Evolutionary conservation across 1,284 basidiomycete species (phyloP).

Genomic region (Psilocybe mexicana): DNA sequence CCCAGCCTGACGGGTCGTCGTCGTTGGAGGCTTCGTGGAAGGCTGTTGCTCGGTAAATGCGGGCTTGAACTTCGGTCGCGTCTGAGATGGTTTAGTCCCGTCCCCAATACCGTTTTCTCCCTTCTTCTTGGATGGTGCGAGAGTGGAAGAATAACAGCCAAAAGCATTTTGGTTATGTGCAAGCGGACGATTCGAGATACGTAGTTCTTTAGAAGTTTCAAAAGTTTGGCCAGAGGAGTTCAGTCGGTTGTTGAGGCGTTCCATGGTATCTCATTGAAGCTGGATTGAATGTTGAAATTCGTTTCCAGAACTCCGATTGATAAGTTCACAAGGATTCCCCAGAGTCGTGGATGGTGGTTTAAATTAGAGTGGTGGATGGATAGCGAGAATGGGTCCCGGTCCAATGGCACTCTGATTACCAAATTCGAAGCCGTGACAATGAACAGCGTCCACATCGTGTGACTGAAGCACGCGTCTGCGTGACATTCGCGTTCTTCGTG

Average conservation of each 20-base stretch:
- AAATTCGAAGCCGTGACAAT: neutral
- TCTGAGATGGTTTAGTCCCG: neutral
- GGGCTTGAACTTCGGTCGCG: neutral
- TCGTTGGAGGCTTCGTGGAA: neutral
- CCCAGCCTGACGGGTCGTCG: neutral
- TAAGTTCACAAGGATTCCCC: too few relatives aligned
- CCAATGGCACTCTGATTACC: neutral
- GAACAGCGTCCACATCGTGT: slow-evolving; percentile 4
- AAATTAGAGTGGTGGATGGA: neutral
- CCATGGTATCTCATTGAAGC: neutral
- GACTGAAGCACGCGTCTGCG: slow-evolving; percentile 10
- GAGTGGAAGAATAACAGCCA: neutral
- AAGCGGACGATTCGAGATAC: neutral
- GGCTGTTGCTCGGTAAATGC: neutral
- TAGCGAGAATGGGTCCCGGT: neutral
- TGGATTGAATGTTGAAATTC: too few relatives aligned
- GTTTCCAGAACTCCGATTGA: too few relatives aligned
- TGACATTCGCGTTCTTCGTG: slow-evolving; percentile 15
- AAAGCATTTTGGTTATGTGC: neutral
- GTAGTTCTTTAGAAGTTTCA: neutral
- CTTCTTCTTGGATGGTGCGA: neutral
- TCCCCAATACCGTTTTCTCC: too few relatives aligned
- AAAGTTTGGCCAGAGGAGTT: neutral
- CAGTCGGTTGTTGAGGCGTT: neutral
- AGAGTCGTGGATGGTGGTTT: too few relatives aligned